Conservation (phyloP, 257 asterid species). For the Solanum virginianum region DNA sequence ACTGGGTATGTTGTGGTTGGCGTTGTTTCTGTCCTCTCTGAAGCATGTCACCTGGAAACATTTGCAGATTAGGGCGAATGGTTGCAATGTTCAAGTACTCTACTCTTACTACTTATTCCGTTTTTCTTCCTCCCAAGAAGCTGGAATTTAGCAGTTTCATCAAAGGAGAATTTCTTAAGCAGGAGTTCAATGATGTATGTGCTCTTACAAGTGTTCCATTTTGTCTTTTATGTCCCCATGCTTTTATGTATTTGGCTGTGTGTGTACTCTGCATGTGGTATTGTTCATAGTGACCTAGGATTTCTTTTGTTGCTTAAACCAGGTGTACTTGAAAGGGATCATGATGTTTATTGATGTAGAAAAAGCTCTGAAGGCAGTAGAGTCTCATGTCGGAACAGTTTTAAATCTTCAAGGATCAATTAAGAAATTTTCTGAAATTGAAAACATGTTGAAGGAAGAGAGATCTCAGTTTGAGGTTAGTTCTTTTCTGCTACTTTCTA, state of each 20-base stretch:
- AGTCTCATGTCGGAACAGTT: constrained; percentile 38
- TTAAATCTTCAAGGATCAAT: constrained; percentile 52
- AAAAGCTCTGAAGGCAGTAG: constrained; percentile 48
- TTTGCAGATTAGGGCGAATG: constrained; percentile 81
- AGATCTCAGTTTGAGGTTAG: constrained; percentile 76
- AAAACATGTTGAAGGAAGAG: constrained; percentile 67
- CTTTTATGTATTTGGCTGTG: background rate
- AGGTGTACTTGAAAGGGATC: constrained; percentile 62
- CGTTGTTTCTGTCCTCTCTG: background rate
- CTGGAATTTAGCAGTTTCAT: constrained; percentile 55
- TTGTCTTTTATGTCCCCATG: background rate
- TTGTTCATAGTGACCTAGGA: background rate
- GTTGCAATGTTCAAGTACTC: constrained; percentile 88
- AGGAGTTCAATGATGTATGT: constrained; percentile 58
- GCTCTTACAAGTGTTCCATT: background rate
- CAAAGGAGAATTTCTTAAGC: constrained; percentile 46
- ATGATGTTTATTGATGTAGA: constrained; percentile 57
- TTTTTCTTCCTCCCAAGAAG: constrained; percentile 66
- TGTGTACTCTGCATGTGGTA: background rate
- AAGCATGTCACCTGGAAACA: background rate
- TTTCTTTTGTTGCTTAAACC: background rate
- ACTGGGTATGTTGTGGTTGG: background rate
- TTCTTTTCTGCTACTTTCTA: background rate
- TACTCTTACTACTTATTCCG: constrained; percentile 62
- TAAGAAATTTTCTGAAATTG: constrained; percentile 53